Evolutionary conservation across 2,329 filamentous ascomycete genomes (phyloP), one percentile per base, ranked within the genome.

Genomic region (Penicillium sp.): DNA sequence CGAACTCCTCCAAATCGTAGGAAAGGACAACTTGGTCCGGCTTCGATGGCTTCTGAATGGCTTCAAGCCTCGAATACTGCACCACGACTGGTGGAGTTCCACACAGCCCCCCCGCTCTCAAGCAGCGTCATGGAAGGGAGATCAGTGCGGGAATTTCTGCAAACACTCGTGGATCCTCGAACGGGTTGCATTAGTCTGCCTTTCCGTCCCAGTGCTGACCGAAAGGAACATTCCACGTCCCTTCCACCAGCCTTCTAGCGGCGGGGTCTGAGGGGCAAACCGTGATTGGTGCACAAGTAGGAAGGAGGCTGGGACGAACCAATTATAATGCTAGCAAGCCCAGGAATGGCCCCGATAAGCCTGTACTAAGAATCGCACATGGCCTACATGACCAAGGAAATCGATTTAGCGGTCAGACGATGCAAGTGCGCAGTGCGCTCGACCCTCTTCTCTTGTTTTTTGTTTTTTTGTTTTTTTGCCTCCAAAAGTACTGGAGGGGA

Each of bases 211-310:
- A 45, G 42, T 46, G 44, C 42, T 27, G 22, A 26, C 43, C 25
- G 31, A 49, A 45, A 52, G 42, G 56, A 54, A 60, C 48, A 37
- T 64, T 64, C 62, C 55, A 62, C 54, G 45, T 57, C 26, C 51
- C 63, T 66, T 66, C 63, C 65, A 66, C 62, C 57, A 60, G 50
- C 55, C 63, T 66, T 66, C 63, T 66, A 66, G 63, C 61, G 62
- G 50, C 43, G 31, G 29, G 44, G 50, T 31, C 33, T 35, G 6
- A 18, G 31, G 12, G 40, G 41, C 22, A 7, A 29, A 43, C n/a
- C n/a, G 29, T 35, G 27, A n/a, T 31, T 45, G 25, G 49, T 22
- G 22, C n/a, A 25, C 37, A 33, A 29, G 22, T 45, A n/a, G 40
- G 37, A 23, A 20, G 27, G 42, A 23, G n/a, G 18, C n/a, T 6